Percentiles rank a stretch among this genome's conserved stretches.
Evolutionary conservation across 1,284 basidiomycete species (phyloP).

Genomic region (Puccinia sorghi): DNA sequence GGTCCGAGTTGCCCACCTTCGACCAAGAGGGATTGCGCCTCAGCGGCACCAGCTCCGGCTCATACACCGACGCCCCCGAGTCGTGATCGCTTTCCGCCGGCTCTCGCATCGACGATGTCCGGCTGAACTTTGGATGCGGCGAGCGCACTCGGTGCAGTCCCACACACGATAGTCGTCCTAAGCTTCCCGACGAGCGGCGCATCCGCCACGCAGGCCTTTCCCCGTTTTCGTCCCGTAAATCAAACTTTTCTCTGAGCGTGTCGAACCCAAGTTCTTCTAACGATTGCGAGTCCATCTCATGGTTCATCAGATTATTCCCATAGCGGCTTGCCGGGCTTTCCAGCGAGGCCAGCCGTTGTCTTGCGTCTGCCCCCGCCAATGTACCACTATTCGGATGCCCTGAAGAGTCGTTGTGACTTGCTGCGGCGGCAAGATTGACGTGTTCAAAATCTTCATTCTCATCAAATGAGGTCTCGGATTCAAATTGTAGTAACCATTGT

Average conservation of each 20-base stretch:
- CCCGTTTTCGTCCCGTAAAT: neutral
- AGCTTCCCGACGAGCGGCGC: neutral
- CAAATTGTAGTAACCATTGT: neutral
- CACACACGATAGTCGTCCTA: too few species aligned
- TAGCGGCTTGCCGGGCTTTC: neutral
- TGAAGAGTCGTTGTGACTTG: neutral
- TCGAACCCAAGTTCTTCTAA: slow-evolving; percentile 3
- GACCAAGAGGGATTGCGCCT: neutral
- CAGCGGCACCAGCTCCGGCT: neutral
- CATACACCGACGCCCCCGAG: neutral
- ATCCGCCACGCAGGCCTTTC: neutral
- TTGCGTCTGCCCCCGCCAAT: too few species aligned
- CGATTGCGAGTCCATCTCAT: slow-evolving; percentile 13
- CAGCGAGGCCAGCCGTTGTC: neutral
- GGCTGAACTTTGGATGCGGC: neutral
- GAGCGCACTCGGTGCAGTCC: neutral
- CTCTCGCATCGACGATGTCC: neutral
- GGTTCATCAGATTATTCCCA: neutral
- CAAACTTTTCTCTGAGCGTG: neutral
- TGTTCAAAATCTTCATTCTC: neutral
- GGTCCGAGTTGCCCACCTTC: too few species aligned
- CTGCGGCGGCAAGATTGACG: neutral
- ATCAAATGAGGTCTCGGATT: slow-evolving; percentile 7
- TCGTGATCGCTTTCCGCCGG: neutral
- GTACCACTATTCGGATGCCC: neutral